A percentile compares a stretch with the other conserved stretches of the same genome.
Conservation (phyloP, 2,329 filamentous ascomycete species). For the Colletotrichum sp. region DNA sequence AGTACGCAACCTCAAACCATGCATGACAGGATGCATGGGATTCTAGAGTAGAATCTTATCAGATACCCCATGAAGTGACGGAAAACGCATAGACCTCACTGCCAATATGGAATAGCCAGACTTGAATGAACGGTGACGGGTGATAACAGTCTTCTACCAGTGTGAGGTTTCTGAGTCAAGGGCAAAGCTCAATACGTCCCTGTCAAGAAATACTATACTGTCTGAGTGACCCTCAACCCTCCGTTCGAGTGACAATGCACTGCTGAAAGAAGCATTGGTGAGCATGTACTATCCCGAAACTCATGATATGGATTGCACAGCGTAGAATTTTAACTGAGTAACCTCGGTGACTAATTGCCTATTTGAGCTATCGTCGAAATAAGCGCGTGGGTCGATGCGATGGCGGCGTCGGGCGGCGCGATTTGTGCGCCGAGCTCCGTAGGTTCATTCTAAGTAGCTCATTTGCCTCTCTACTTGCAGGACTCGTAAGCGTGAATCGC, state of each 20-base stretch:
- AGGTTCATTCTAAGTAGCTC: neutral
- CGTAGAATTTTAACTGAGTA: neutral
- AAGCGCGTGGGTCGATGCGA: neutral
- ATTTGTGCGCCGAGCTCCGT: neutral
- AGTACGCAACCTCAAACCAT: neutral
- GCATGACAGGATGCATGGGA: neutral
- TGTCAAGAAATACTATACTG: neutral
- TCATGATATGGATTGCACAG: neutral
- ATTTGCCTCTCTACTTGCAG: neutral
- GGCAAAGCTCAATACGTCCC: neutral
- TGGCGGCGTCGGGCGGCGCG: neutral
- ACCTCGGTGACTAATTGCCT: neutral
- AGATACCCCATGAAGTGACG: neutral
- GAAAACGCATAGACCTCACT: neutral
- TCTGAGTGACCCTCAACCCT: rapidly evolving
- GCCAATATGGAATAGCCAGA: neutral
- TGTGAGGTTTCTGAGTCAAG: neutral
- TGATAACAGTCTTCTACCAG: neutral
- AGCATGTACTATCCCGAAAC: neutral
- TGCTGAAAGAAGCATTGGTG: neutral
- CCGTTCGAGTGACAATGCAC: neutral
- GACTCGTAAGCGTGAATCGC: neutral
- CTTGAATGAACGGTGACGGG: neutral
- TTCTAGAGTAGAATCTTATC: neutral
- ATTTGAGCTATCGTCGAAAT: neutral